Evolutionary conservation across 78 protist genomes (phyloP), one percentile per base, ranked within the genome.

Genomic region (Mantamonas sphyraenae): DNA sequence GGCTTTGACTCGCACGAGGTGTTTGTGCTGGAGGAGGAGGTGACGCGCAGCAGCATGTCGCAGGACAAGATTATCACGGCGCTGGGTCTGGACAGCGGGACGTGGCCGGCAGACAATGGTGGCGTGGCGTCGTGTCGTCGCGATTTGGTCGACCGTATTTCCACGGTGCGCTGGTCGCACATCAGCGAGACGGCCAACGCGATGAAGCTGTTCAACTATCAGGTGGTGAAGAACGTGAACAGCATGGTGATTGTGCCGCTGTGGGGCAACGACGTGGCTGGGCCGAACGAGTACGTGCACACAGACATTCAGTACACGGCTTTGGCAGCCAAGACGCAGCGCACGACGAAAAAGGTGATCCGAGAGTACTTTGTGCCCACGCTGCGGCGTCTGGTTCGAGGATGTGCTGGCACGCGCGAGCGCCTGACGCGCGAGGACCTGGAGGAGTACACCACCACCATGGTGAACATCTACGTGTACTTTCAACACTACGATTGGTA

Each of bases 81-180:
- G 33, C n/a, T n/a, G n/a, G 20, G 35, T 12, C 51, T 67, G n/a
- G 74, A 69, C 53, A 38, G 55, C 24, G 74, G 74, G 12, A 69
- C 74, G 17, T 69, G 74, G 74, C 74, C 74, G 12, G 51, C 51
- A 42, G 77, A 68, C 40, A 68, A 68, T 5, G 77, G 77, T 53
- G 77, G 77, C 12, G 77, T 73, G 63, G 77, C 66, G 7, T n/a
- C 28, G 38, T 73, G 77, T 33, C 66, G 77, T 7, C 68, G 77
- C 34, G 77, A 73, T 39, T 10, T 61, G 60, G 43, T 73, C 58
- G 57, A 73, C 43, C 10, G 30, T 20, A 19, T 73, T 37, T 8
- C 20, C 33, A 12, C 69, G 24, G 45, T 73, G 26, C 77, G 77
- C 45, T 73, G 77, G 77, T 26, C 50, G 37, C 34, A 22, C 37